Percentiles rank a stretch among this genome's conserved stretches.
These are phyloP conservation scores for Geotrichum bryndzae DNA, from an alignment of 1,139 yeast genomes.

Conservation along the genomic window DNA sequence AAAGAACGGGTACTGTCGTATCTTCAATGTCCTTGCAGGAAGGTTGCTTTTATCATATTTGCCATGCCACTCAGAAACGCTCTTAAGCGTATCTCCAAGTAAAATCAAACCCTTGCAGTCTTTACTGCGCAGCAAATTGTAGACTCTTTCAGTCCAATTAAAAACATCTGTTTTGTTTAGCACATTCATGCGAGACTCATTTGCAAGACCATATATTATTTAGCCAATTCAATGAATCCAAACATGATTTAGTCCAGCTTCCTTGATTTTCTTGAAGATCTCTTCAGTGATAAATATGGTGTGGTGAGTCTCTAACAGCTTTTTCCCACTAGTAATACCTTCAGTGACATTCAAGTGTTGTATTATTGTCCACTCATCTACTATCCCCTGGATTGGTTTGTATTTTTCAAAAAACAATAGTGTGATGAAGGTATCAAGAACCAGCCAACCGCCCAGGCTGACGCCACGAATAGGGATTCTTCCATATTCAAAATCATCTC, in stretches of 20 bases:
- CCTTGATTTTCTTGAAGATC: slow-evolving; percentile 55
- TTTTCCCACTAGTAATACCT: slow-evolving; percentile 43
- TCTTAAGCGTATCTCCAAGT: slow-evolving; percentile 36
- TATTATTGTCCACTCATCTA: slow-evolving; percentile 40
- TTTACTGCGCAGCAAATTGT: slow-evolving; percentile 27
- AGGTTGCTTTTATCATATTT: slow-evolving; percentile 47
- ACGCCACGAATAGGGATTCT: slow-evolving; percentile 61
- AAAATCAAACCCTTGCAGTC: slow-evolving; percentile 31
- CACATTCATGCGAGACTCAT: slow-evolving; percentile 79
- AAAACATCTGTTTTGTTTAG: slow-evolving; percentile 27
- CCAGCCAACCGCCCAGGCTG: slow-evolving; percentile 88
- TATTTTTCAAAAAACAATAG: slow-evolving; percentile 65
- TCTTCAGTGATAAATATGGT: slow-evolving; percentile 62
- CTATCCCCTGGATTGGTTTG: slow-evolving; percentile 22
- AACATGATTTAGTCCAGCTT: slow-evolving; percentile 73
- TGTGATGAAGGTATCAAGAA: slow-evolving; percentile 74
- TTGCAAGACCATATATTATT: slow-evolving; percentile 73
- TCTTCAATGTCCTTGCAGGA: slow-evolving; percentile 57
- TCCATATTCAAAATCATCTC: slow-evolving; percentile 41
- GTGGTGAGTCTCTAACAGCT: slow-evolving; percentile 59
- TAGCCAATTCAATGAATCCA: slow-evolving; percentile 64
- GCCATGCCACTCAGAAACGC: slow-evolving; percentile 31
- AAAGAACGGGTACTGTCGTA: slow-evolving; percentile 60
- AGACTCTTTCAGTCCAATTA: slow-evolving; percentile 34
- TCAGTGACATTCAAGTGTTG: slow-evolving; percentile 36